Evolutionary conservation across 257 asterid species (phyloP), one percentile per base, ranked within the genome.

Genomic region (Coffea eugenioides): DNA sequence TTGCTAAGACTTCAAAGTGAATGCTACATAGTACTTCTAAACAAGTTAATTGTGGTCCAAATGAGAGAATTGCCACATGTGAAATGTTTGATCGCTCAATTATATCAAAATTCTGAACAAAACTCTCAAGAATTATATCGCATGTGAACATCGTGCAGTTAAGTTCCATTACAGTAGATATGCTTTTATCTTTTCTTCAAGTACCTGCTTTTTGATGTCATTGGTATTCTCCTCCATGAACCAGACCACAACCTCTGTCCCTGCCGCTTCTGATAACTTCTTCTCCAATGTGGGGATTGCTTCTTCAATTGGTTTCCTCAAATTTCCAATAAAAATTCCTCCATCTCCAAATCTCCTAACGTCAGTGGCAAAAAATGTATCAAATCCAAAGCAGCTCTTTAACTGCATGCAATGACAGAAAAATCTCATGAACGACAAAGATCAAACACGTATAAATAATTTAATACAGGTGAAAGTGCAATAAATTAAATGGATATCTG

Each of bases 331-430:
- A 76, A 92, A 92, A 67, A 94, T 88, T 12, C 98, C 98, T 48
- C 98, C 98, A 80, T 94, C 97, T 71, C 98, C 98, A 74, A 94
- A 94, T 82, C 97, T 92, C 81, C 98, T 89, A 65, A 88, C 98
- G 80, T 92, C 97, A 43, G 97, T 92, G 0, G 97, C 93, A 66
- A 94, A 94, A 83, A 94, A 94, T 0, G 97, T 82, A 88, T 91
- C 97, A 65, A 91, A 94, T 79, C 98, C 97, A 65, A 94, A 94
- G 85, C 97, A 94, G 82, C 83, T 89, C 92, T 76, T 91, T 85
- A 94, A 87, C 98, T 94, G 96, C 88, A 36, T 56, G 25, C 75
- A 73, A 69, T 70, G 49, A 61, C 5, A 68, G 21, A 57, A 57
- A 82, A 79, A 76, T 65, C 82, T 85, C 66, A 78, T 77, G 62